phyloP scores from a whole-genome alignment of 2,329 filamentous ascomycete genomes.

The Monilinia aucupariae region DNA sequence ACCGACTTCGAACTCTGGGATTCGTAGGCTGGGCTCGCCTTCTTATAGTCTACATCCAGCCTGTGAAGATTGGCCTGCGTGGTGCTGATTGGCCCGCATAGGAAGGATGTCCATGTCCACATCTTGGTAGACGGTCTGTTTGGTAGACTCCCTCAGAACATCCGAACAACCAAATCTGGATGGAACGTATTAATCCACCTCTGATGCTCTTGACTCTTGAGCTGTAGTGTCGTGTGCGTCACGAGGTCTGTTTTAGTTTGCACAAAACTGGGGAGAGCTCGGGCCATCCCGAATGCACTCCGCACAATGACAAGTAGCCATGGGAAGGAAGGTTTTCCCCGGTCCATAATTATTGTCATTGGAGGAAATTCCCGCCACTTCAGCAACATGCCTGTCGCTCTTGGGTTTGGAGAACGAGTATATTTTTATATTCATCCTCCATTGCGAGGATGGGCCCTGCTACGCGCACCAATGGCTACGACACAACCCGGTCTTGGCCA shows the following conservation, averaged over 20 bases:
- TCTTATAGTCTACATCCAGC: not conserved
- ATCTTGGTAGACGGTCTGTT: not conserved
- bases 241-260: not conserved
- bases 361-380: not conserved
- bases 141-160: not conserved
- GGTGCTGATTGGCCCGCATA: conserved; percentile 4
- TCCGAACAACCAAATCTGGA: not conserved
- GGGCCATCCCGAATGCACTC: not conserved
- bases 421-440: not conserved
- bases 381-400: not conserved
- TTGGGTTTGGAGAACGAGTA: not conserved
- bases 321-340: not conserved
- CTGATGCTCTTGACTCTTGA: not conserved
- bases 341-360: not conserved
- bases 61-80: not conserved
- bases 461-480: conserved; percentile 1
- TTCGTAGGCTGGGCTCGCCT: not conserved
- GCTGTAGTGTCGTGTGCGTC: not conserved
- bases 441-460: not conserved
- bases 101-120: not conserved
- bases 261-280: not conserved
- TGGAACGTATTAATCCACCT: conserved; percentile 1
- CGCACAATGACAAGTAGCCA: not conserved
- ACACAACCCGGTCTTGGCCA: no score
- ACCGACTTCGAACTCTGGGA: not conserved